Conservation (phyloP, 257 asterid genomes). For the Plectranthus barbatus region DNA sequence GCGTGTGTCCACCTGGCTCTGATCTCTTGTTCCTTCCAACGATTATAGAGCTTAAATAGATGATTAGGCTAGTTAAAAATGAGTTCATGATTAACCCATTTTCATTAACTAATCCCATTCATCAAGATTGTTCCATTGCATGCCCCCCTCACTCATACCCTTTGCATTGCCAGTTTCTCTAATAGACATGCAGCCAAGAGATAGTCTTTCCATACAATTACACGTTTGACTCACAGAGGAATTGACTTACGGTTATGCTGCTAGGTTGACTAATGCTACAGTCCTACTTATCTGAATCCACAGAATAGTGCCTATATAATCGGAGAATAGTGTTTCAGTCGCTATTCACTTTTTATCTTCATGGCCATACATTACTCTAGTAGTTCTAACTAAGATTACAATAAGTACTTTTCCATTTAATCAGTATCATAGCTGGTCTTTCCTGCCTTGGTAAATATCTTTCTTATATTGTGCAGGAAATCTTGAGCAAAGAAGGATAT, state of each 20-base stretch:
- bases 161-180: not conserved
- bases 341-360: not conserved
- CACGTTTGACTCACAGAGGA: no score
- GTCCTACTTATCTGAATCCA: not conserved
- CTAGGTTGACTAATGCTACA: not conserved
- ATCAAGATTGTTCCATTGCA: not conserved
- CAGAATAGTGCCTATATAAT: not conserved
- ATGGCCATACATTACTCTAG: not conserved
- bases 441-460: conserved; percentile 1
- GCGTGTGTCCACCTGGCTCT: not conserved
- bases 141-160: no score
- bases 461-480: conserved; percentile 42
- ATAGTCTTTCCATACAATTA: not conserved
- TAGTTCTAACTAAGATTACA: not conserved
- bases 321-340: not conserved
- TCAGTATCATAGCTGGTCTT: not conserved
- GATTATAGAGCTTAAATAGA: not conserved
- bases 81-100: not conserved
- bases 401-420: not conserved
- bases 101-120: not conserved
- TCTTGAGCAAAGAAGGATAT: conserved; percentile 68
- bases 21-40: not conserved
- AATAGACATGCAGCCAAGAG: not conserved
- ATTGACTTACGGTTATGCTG: not conserved
- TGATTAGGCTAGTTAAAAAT: not conserved